A percentile compares a stretch with the other conserved stretches of the same genome.
Conservation (phyloP, 257 asterid genomes). For the Nicotiana undulata region DNA sequence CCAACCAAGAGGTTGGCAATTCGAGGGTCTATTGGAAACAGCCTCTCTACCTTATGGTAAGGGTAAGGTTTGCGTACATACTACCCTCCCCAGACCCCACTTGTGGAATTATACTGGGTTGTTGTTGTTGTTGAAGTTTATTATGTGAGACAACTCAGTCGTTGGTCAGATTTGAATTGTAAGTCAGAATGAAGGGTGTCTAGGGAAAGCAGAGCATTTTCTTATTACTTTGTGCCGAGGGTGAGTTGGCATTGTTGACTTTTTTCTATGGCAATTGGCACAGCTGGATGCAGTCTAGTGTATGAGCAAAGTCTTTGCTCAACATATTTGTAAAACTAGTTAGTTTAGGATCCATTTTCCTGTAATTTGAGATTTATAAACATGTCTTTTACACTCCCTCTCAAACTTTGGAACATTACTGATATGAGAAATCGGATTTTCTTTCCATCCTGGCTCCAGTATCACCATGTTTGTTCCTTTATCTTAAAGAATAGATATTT, state of each 20-base stretch:
- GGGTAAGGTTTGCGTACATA: too few relatives aligned
- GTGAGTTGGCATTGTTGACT: neutral
- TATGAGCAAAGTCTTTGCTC: neutral
- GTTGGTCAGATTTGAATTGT: neutral
- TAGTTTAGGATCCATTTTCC: too few relatives aligned
- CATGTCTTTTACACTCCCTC: neutral
- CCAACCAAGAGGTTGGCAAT: too few relatives aligned
- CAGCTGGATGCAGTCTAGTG: neutral
- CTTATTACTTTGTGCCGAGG: neutral
- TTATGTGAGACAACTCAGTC: neutral
- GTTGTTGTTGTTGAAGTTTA: neutral
- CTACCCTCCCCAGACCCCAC: too few relatives aligned
- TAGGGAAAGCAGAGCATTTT: neutral
- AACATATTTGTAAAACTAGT: neutral
- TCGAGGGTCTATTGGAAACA: too few relatives aligned
- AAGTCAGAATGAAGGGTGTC: neutral
- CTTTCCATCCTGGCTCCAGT: neutral
- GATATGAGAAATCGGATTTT: neutral
- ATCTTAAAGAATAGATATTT: neutral
- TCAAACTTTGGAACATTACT: neutral
- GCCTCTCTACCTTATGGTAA: too few relatives aligned
- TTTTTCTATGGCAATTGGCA: neutral
- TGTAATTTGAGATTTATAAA: neutral
- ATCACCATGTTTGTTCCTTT: neutral
- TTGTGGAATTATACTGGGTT: too few relatives aligned